Percentiles rank a stretch among this genome's conserved stretches.
Conservation (phyloP, 129 eudicot species). For the Flaveria bidentis region DNA sequence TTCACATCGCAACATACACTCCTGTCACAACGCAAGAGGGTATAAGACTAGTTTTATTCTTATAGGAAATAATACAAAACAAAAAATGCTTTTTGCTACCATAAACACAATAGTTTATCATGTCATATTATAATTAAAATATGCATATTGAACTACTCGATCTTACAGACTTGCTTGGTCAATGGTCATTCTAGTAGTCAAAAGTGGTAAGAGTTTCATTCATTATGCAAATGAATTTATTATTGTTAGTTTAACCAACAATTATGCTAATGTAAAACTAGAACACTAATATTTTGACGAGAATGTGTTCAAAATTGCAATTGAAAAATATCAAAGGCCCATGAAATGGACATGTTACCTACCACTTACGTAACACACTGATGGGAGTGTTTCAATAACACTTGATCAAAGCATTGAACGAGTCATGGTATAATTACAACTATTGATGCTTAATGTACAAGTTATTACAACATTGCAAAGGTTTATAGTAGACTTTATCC, state of each 20-base stretch:
- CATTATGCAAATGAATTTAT: background rate
- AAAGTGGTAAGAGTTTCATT: background rate
- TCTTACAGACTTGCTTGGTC: background rate
- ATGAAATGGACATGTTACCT: constrained; percentile 21
- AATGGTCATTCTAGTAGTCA: constrained; percentile 14
- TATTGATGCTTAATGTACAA: background rate
- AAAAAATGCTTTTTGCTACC: background rate
- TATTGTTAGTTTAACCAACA: background rate
- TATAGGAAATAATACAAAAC: background rate
- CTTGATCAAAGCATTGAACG: constrained; percentile 23
- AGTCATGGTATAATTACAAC: constrained; percentile 15
- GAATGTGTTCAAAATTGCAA: background rate
- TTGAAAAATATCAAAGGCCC: background rate
- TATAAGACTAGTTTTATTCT: no score
- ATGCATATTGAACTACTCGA: background rate
- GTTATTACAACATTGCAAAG: constrained; percentile 8
- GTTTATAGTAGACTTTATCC: constrained; percentile 8
- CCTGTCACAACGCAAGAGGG: no score
- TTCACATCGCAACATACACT: no score
- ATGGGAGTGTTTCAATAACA: constrained; percentile 18
- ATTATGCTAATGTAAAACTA: no score
- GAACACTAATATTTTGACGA: background rate
- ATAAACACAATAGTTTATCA: background rate
- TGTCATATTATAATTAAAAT: background rate
- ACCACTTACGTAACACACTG: background rate